phyloP scores from a whole-genome alignment of 140 eudicot species.

The Anethum foeniculum region DNA sequence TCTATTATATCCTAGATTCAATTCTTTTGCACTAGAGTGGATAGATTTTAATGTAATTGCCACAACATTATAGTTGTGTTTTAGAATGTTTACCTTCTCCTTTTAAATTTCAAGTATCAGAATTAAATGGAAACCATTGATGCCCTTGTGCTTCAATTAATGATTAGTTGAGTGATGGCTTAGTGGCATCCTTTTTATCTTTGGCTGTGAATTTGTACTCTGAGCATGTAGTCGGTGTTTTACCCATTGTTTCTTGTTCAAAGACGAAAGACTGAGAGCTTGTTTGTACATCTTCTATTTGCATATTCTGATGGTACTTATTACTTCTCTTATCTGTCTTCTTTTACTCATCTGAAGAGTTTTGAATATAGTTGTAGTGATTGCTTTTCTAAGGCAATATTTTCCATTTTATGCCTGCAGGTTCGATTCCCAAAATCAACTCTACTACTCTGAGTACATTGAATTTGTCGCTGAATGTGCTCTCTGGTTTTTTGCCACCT shows the following conservation, averaged over 20 bases:
- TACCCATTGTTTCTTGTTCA: slow-evolving; percentile 1
- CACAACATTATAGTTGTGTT: not conserved
- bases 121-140: not conserved
- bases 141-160: not conserved
- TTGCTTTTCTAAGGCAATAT: not conserved
- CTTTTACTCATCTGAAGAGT: not conserved
- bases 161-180: not conserved
- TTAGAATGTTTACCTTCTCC: not conserved
- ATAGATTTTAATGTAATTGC: not conserved
- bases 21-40: not conserved
- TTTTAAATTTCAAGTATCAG: not conserved
- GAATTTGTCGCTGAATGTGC: slow-evolving; percentile 60
- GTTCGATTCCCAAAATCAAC: slow-evolving; percentile 57
- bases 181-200: not conserved
- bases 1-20: not conserved
- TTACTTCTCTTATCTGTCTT: not conserved
- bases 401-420: slow-evolving; percentile 29
- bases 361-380: not conserved
- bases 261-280: not conserved
- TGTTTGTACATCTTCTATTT: not conserved
- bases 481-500: slow-evolving; percentile 66
- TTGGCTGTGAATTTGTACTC: not conserved
- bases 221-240: not conserved
- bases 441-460: slow-evolving; percentile 51
- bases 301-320: not conserved